phyloP scores from a whole-genome alignment of 768 basidiomycete species.

The Clitopilus hobsonii region DNA sequence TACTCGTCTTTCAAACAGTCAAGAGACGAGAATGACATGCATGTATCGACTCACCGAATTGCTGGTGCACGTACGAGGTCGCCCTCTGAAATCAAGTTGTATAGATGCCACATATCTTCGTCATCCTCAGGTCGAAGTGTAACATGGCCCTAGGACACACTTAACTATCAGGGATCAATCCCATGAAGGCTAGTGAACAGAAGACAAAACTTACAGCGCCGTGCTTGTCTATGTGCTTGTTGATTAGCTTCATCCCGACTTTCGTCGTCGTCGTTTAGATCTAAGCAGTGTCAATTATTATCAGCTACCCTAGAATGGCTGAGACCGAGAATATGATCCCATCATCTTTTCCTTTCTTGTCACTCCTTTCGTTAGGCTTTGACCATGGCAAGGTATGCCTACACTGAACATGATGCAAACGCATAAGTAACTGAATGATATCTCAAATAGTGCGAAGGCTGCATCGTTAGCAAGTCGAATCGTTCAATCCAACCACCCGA shows the following conservation, averaged over 20 bases:
- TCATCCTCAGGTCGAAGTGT: constrained; percentile 95
- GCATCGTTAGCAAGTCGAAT: constrained; percentile 54
- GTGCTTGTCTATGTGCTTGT: constrained; percentile 80
- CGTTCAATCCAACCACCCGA: constrained; percentile 44
- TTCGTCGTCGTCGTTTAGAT: constrained; percentile 10
- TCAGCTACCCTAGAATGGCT: neutral
- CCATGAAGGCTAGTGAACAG: constrained; percentile 6
- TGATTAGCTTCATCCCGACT: constrained; percentile 74
- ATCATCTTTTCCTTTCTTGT: constrained; percentile 2
- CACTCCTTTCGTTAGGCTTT: neutral
- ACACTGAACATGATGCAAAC: no score
- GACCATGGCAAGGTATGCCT: neutral
- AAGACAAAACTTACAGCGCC: constrained; percentile 52
- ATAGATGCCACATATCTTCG: constrained; percentile 99
- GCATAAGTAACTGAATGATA: no score
- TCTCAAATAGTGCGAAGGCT: constrained; percentile 44
- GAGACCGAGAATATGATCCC: constrained; percentile 3
- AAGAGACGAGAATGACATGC: neutral
- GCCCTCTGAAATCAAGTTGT: constrained; percentile 90
- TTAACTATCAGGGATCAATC: constrained; percentile 26
- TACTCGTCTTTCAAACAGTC: constrained; percentile 56
- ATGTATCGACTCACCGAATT: constrained; percentile 50
- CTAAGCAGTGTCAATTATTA: neutral
- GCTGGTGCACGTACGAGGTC: constrained; percentile 85
- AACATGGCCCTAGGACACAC: constrained; percentile 78